Base-by-base conservation (phyloP, 495 filamentous ascomycete species). In the Terfezia claveryi region DNA sequence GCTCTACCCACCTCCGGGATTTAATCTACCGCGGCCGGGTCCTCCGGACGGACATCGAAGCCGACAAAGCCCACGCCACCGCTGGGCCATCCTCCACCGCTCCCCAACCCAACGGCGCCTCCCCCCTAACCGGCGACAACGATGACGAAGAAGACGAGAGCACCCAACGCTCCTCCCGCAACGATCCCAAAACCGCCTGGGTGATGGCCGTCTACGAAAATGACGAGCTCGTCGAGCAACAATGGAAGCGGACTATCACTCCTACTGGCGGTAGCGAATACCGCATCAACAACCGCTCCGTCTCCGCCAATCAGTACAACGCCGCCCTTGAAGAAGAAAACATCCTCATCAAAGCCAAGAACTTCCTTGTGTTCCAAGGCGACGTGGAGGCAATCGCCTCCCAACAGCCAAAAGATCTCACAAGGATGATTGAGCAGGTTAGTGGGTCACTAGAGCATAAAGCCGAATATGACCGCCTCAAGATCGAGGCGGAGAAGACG, bases 161-260 rank as follows among this genome's bases (percentile, higher is more conserved):
- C 27, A 71, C 72, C 23, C 75, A 79, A 50, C 67, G 70, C 23
- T 67, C 65, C 8, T 69, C 71, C 52, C 72, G 77, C 44, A 75
- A 77, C 59, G 89, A 96, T 59, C 92, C 91, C 0, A 85, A 83
- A 61, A 87, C 81, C 8, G 91, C 91, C 4, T 99, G 88, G 89
- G 91, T 99, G 4, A 95, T 93, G 87, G 91, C 91, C 8, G 87
- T 96, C 37, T 99, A 95, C 68, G 88, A 95, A 66, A 91, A 99
- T 60, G 91, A 96, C 67, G 86, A 86, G 0, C 88, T 85, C 38
- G 85, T 93, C 58, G 85, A 93, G 68, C 87, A 94, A 60, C 76
- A 80, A 62, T 99, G 91, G 91, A 94, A 93, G 68, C 84, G 91
- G 50, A 80, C 79, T 54, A 96, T 99, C 64, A 94, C 91, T 14